phyloP scores from a whole-genome alignment of 78 protist species.

The Pigoraptor vietnamica region DNA sequence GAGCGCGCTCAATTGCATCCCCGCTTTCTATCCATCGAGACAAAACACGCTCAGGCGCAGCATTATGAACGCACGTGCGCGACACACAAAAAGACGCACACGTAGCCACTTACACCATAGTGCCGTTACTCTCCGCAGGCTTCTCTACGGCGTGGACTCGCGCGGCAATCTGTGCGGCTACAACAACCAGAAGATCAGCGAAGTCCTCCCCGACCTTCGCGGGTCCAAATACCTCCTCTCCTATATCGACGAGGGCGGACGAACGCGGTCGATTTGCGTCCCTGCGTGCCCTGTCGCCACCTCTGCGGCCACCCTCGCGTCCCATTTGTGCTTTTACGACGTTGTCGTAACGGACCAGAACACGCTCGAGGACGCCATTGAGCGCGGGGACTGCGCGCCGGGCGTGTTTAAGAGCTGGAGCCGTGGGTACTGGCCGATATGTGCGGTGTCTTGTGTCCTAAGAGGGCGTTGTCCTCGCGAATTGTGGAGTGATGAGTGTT shows the following conservation, averaged over 20 bases:
- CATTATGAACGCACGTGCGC: background rate
- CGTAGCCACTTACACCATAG: background rate
- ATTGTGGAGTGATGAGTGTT: too few relatives aligned
- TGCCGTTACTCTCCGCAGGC: background rate
- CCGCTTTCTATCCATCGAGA: too few relatives aligned
- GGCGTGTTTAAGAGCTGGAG: background rate
- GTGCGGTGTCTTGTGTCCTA: background rate
- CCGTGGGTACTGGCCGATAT: background rate
- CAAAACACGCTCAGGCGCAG: too few relatives aligned
- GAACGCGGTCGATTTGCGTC: background rate
- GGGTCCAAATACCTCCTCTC: background rate
- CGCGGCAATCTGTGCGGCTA: background rate
- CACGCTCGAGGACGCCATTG: background rate
- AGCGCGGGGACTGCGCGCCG: background rate
- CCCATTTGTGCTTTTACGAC: background rate
- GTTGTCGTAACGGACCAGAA: background rate
- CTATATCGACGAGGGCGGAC: background rate
- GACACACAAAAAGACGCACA: background rate
- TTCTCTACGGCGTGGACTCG: background rate
- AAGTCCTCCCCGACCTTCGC: background rate
- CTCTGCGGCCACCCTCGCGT: background rate
- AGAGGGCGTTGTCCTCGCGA: too few relatives aligned
- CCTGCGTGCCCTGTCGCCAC: background rate
- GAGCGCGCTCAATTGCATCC: too few relatives aligned
- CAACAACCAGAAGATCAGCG: background rate